Base-by-base conservation (phyloP, 768 basidiomycete genomes). In the Rhodotorula diobovata region DNA sequence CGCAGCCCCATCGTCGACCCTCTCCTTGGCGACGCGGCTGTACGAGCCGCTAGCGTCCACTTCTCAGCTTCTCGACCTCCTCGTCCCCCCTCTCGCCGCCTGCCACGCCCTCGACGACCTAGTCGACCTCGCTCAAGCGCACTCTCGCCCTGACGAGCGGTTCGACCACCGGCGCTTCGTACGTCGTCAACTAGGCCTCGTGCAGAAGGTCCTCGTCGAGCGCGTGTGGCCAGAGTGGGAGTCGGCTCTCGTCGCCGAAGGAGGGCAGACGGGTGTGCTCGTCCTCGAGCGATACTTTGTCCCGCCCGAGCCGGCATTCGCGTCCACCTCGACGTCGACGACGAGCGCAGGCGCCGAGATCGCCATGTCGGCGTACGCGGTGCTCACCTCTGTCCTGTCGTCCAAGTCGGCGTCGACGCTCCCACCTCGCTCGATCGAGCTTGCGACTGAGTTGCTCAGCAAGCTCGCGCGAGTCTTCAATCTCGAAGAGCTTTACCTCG, bases 171-270 rank as follows among this genome's bases (percentile, higher is more conserved):
- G 28, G 1, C 59, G 55, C 10, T 73, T 73, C 46, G 48, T 63
- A n/a, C 63, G 66, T 21, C 68, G 72, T 4, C 72, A 69, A 48
- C 61, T 73, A 30, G 68, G 72, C 1, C 57, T 73, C 50, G 72
- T 73, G 2, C 72, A 73, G 57, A 69, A 70, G 39, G 57, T 60
- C 43, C 65, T 73, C 7, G 57, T 73, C 56, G 72, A 73, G 45
- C 56, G 54, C 37, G 61, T 73, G 6, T 73, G 72, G 72, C 72
- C 72, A 1, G 72, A 73, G 41, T 73, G 72, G 72, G 65, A 73
- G 41, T 28, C 30, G 4, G 61, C 72, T 1, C 34, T 73, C 46
- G 57, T 60, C 15, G 61, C 61, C 7, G 72, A 73, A 28, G 43
- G 55, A 28, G 65, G 67, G 2, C 23, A 2, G 5, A 39, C 57